These are phyloP conservation scores for Podila clonocystis DNA, from an alignment of 192 early-diverging fungal genomes.

Conservation along the genomic window DNA sequence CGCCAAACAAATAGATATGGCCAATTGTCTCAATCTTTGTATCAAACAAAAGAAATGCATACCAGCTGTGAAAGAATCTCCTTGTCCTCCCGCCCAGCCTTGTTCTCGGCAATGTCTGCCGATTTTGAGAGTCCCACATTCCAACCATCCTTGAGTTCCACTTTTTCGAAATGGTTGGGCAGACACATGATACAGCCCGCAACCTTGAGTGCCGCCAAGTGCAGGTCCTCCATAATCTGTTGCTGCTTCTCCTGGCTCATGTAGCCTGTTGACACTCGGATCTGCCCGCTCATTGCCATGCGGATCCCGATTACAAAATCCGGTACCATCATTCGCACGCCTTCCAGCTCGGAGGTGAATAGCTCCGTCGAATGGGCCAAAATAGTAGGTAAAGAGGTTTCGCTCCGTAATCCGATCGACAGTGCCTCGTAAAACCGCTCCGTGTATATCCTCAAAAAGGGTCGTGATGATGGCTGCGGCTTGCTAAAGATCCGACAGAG, in stretches of 20 bases:
- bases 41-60: constrained; percentile 11
- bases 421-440: constrained; percentile 78
- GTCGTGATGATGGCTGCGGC: constrained; percentile 60
- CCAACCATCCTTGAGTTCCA: constrained; percentile 64
- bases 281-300: constrained; percentile 52
- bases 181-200: constrained; percentile 71
- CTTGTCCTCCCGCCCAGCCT: constrained; percentile 52
- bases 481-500: constrained; percentile 81
- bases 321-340: constrained; percentile 76
- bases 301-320: constrained; percentile 77
- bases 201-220: constrained; percentile 72
- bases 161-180: constrained; percentile 75
- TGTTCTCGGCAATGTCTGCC: constrained; percentile 35
- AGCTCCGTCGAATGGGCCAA: constrained; percentile 67
- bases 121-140: constrained; percentile 52
- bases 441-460: constrained; percentile 73
- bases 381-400: constrained; percentile 74
- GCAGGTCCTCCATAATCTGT: constrained; percentile 67
- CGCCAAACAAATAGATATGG: not conserved
- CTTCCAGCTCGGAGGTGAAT: constrained; percentile 75
- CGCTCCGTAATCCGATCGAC: constrained; percentile 66
- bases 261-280: constrained; percentile 27
- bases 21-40: not conserved
- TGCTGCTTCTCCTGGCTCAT: constrained; percentile 47
- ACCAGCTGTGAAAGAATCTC: constrained; percentile 63